phyloP scores from a whole-genome alignment of 1,284 basidiomycete species.

The Rhodofomes roseus region DNA sequence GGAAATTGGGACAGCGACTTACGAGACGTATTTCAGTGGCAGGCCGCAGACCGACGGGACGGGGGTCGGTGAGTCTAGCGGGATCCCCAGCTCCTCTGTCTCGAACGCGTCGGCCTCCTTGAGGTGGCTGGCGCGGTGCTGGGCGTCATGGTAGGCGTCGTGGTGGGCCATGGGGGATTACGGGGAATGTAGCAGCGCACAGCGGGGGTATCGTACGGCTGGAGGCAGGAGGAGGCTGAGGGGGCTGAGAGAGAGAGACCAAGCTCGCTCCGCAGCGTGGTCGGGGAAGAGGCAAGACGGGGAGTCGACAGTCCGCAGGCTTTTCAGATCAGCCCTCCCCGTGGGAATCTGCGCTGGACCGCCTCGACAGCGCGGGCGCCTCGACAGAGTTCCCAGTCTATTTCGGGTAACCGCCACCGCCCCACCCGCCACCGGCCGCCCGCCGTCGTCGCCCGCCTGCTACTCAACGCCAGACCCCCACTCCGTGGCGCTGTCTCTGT shows the following conservation, averaged over 20 bases:
- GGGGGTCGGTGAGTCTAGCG: conserved; percentile 30
- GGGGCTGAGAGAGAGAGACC: conserved; percentile 14
- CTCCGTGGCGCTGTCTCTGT: not conserved
- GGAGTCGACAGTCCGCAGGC: not conserved
- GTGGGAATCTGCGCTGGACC: conserved; percentile 8
- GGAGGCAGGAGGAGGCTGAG: conserved; percentile 5
- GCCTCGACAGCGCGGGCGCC: not conserved
- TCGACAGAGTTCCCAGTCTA: not conserved
- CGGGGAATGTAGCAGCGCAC: conserved; percentile 9
- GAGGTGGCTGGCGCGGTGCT: conserved; percentile 22
- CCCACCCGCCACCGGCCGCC: not conserved
- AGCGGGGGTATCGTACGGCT: conserved; percentile 18
- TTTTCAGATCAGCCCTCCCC: conserved; percentile 9
- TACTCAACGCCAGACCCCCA: no score
- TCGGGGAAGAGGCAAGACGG: conserved; percentile 7
- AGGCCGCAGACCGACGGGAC: conserved; percentile 63
- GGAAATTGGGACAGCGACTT: conserved; percentile 46
- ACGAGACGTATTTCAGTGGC: conserved; percentile 68
- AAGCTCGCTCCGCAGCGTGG: conserved; percentile 29
- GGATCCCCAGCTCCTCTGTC: conserved; percentile 45
- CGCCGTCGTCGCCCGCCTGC: not conserved
- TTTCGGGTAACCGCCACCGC: not conserved
- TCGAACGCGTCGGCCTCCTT: conserved; percentile 35
- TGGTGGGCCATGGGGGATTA: conserved; percentile 27
- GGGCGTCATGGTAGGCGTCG: conserved; percentile 28